phyloP scores from a whole-genome alignment of 306 rosid species.

The Dryas alaskensis region DNA sequence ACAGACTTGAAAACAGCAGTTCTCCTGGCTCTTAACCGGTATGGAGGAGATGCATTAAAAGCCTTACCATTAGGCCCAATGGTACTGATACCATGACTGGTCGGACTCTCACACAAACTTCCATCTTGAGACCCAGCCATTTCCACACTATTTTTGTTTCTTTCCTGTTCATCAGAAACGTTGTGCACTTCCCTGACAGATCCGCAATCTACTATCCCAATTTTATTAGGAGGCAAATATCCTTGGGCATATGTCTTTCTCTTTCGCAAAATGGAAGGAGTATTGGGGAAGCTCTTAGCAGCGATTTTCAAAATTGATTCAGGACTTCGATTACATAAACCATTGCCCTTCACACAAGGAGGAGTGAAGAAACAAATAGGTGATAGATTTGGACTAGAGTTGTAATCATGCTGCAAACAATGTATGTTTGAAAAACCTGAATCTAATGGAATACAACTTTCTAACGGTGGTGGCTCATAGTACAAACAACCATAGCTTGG shows the following conservation, averaged over 20 bases:
- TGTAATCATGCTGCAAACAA: slow-evolving; percentile 47
- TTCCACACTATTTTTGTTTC: slow-evolving; percentile 30
- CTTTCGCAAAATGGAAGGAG: slow-evolving; percentile 90
- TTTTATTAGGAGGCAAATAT: slow-evolving; percentile 37
- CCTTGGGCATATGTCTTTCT: slow-evolving; percentile 49
- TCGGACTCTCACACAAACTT: slow-evolving; percentile 46
- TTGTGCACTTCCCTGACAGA: slow-evolving; percentile 26
- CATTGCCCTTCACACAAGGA: slow-evolving; percentile 59
- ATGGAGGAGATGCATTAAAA: slow-evolving; percentile 92
- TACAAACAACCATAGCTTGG: slow-evolving; percentile 60
- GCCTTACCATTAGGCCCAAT: slow-evolving; percentile 48
- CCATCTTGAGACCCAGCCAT: slow-evolving; percentile 41
- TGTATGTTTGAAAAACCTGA: slow-evolving; percentile 42
- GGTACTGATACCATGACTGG: slow-evolving; percentile 38
- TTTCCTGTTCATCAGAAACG: slow-evolving; percentile 40
- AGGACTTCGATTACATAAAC: slow-evolving; percentile 59
- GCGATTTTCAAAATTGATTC: slow-evolving; percentile 84
- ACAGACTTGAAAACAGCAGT: slow-evolving; percentile 77
- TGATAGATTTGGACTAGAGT: slow-evolving; percentile 45
- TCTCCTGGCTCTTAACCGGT: slow-evolving; percentile 75
- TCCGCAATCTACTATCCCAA: slow-evolving; percentile 37
- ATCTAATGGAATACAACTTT: slow-evolving; percentile 52
- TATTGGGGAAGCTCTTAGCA: slow-evolving; percentile 78
- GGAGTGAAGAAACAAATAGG: slow-evolving; percentile 80
- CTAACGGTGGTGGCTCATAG: slow-evolving; percentile 67